Percentiles rank a stretch among this genome's conserved stretches.
phyloP scores from a whole-genome alignment of 2,329 filamentous ascomycete species.

The Ophiostoma tasmaniense region DNA sequence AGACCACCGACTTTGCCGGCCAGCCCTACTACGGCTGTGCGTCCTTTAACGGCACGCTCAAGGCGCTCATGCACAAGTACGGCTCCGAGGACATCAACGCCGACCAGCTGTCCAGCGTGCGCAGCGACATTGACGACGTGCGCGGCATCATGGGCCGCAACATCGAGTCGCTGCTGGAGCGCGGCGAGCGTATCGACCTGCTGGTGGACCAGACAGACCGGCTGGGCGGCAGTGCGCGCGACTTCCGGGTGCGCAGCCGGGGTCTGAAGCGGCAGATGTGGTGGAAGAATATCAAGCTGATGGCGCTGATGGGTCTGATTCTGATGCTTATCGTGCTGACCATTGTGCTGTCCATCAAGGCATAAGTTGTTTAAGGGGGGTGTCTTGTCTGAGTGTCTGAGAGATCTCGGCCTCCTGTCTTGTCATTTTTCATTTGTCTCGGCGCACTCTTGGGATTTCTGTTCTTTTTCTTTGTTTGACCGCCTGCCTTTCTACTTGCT shows the following conservation, averaged over 20 bases:
- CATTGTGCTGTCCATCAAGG: slow-evolving; percentile 46
- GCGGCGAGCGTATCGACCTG: slow-evolving; percentile 86
- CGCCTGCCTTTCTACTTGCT: not conserved
- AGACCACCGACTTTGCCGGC: slow-evolving; percentile 60
- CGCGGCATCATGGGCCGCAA: slow-evolving; percentile 92
- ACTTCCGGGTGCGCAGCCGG: slow-evolving; percentile 81
- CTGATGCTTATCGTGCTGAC: slow-evolving; percentile 49
- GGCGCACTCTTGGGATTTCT: not conserved
- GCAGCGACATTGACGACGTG: slow-evolving; percentile 86
- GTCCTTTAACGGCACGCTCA: slow-evolving; percentile 73
- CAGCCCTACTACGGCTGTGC: slow-evolving; percentile 86
- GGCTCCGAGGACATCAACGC: slow-evolving; percentile 62
- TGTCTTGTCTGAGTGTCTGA: not conserved
- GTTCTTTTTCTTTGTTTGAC: not conserved
- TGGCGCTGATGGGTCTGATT: slow-evolving; percentile 68
- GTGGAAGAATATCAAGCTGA: slow-evolving; percentile 98
- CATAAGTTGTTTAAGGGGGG: not conserved
- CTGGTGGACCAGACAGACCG: slow-evolving; percentile 95
- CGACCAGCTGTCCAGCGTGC: slow-evolving; percentile 76
- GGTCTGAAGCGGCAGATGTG: slow-evolving; percentile 91
- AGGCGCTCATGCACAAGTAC: slow-evolving; percentile 71
- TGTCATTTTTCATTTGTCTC: not conserved
- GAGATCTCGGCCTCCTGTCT: not conserved
- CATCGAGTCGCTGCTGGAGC: slow-evolving; percentile 80
- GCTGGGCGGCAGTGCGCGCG: slow-evolving; percentile 75